Percentiles rank a stretch among this genome's conserved stretches.
These are phyloP conservation scores for Suillus variegatus DNA, from an alignment of 768 basidiomycete genomes.

Conservation along the genomic window DNA sequence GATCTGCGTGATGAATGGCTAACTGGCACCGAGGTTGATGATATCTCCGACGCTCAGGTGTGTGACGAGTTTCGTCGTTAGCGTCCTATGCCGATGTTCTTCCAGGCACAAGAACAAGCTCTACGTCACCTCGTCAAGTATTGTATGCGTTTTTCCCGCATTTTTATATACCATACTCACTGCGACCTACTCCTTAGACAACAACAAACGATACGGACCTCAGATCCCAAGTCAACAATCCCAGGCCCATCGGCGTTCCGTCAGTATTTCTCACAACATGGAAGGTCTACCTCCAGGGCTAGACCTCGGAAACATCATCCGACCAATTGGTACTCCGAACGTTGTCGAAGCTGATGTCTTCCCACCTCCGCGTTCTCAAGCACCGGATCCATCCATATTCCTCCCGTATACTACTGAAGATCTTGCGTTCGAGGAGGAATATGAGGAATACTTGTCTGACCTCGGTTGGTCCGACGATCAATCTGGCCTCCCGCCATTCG, in stretches of 20 bases:
- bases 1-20: constrained; percentile 98
- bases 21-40: constrained; percentile 89
- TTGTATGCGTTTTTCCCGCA: constrained; percentile 55
- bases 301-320: constrained; percentile 72
- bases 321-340: constrained; percentile 75
- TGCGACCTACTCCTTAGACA: constrained; percentile 54
- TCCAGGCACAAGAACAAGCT: constrained; percentile 91
- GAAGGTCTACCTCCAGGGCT: constrained; percentile 77
- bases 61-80: constrained; percentile 17
- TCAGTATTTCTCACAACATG: constrained; percentile 80
- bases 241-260: constrained; percentile 74
- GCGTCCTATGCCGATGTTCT: constrained; percentile 3
- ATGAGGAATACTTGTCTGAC: constrained; percentile 94
- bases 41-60: constrained; percentile 89
- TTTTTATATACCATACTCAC: constrained; percentile 3
- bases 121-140: constrained; percentile 93
- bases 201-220: constrained; percentile 85
- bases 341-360: constrained; percentile 88
- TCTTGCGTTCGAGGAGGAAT: constrained; percentile 94
- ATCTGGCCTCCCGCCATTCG: constrained; percentile 41
- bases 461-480: constrained; percentile 72
- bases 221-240: constrained; percentile 49
- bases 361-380: constrained; percentile 88
- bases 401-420: constrained; percentile 92
- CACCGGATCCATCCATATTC: constrained; percentile 81